These are phyloP conservation scores for Exserohilum rostratum DNA, from an alignment of 2,329 filamentous ascomycete species.

Conservation along the genomic window DNA sequence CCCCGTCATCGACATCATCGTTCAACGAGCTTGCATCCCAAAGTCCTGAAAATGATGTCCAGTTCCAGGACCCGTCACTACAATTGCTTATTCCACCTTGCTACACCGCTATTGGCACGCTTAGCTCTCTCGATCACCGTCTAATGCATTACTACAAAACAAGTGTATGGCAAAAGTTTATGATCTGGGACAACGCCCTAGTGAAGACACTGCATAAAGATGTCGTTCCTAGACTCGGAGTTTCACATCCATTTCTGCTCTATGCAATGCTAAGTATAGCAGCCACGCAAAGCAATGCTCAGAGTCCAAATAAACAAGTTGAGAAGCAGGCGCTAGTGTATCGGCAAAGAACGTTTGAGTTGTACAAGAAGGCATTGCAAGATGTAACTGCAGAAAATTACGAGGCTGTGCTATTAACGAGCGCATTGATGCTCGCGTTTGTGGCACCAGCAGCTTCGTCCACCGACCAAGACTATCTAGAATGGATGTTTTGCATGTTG, in stretches of 20 bases:
- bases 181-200: slow-evolving; percentile 23
- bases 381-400: slow-evolving; percentile 43
- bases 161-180: slow-evolving; percentile 31
- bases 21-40: neutral
- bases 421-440: slow-evolving; percentile 31
- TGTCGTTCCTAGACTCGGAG: slow-evolving; percentile 26
- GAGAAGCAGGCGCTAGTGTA: slow-evolving; percentile 28
- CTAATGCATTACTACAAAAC: slow-evolving; percentile 37
- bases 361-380: slow-evolving; percentile 34
- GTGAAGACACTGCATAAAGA: slow-evolving; percentile 30
- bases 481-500: slow-evolving; percentile 34
- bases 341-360: slow-evolving; percentile 34
- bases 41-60: neutral
- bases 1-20: neutral
- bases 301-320: slow-evolving; percentile 18
- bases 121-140: slow-evolving; percentile 27
- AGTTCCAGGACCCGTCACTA: slow-evolving; percentile 21
- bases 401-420: slow-evolving; percentile 38
- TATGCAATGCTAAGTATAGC: slow-evolving; percentile 38
- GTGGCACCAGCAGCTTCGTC: slow-evolving; percentile 20
- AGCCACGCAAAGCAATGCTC: slow-evolving; percentile 27
- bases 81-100: slow-evolving; percentile 27
- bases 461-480: slow-evolving; percentile 19
- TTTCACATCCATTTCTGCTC: slow-evolving; percentile 32
- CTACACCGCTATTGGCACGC: slow-evolving; percentile 26